Conservation (phyloP, 768 basidiomycete species). For the Paxillus involutus region DNA sequence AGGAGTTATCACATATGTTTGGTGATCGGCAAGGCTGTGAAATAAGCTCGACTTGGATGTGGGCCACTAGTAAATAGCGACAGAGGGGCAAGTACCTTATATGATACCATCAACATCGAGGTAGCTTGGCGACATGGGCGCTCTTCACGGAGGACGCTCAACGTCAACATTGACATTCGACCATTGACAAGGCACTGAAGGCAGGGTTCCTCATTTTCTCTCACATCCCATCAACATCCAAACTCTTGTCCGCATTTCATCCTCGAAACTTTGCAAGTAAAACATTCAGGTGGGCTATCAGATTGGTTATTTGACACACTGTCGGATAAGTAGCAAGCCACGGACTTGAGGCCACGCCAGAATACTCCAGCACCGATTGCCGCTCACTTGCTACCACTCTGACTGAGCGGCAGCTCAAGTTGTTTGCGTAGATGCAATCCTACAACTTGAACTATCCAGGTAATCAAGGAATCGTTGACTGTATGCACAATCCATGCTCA, state of each 20-base stretch:
- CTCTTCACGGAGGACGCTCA: slow-evolving; percentile 3
- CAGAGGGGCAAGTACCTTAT: no score
- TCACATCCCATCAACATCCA: not conserved
- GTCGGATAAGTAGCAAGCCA: not conserved
- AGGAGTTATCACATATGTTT: not conserved
- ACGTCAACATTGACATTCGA: not conserved
- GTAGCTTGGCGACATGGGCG: not conserved
- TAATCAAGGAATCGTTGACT: slow-evolving; percentile 4
- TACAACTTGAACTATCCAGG: slow-evolving; percentile 33
- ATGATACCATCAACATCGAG: no score
- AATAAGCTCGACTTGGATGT: no score
- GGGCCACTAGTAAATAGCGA: no score
- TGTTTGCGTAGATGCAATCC: slow-evolving; percentile 24
- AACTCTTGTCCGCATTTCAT: not conserved
- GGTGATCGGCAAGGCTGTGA: no score
- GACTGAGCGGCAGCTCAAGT: not conserved
- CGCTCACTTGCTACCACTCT: not conserved
- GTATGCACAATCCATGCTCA: not conserved
- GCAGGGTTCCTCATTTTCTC: not conserved
- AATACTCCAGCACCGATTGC: not conserved
- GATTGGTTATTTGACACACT: no score
- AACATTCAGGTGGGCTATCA: not conserved
- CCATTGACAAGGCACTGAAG: not conserved
- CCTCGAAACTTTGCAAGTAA: not conserved
- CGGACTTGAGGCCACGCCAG: not conserved